Evolutionary conservation across 768 basidiomycete genomes (phyloP), one percentile per base, ranked within the genome.

Genomic region (Mycena pura): DNA sequence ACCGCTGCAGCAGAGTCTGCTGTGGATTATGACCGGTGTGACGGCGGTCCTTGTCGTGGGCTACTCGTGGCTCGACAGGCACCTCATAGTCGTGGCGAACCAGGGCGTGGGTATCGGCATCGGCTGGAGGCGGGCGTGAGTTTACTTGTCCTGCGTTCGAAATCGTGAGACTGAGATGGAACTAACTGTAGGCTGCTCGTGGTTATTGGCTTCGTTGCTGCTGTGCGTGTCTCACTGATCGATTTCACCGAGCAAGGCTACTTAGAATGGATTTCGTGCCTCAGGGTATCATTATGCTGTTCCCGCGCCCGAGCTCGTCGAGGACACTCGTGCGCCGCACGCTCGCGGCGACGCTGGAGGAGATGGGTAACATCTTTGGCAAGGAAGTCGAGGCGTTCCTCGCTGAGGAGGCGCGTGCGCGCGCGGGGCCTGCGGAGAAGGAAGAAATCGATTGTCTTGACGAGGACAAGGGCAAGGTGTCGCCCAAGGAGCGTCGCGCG

Each of bases 281-380:
- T 17, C 22, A 80, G 78, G 78, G 77, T 50, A 75, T 82, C 28
- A 75, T 80, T 11, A 82, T 82, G 81, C 64, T 82, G 47, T 80
- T 81, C 68, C 81, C 81, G 5, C 74, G 72, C n/a, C 78, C 77
- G 7, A 76, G 73, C 10, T 82, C 81, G 0, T 72, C 78, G 19
- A 77, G 80, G 5, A 76, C 74, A 17, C 70, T 82, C 14, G 79
- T 82, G 11, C 76, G 81, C 38, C 71, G 73, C 46, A 79, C 80
- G 0, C 71, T 80, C 15, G 77, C 76, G 3, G 79, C 78, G 10
- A 70, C 73, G 3, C 64, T 75, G 17, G 68, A 54, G 2, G 77
- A 80, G 57, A 65, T 75, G 4, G 77, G 78, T 0, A 65, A 73
- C 44, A 73, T 81, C 19, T 74, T 81, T 45, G 77, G 77, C 17